Conservation (phyloP, 495 filamentous ascomycete species). For the Penicilliopsis zonata region DNA sequence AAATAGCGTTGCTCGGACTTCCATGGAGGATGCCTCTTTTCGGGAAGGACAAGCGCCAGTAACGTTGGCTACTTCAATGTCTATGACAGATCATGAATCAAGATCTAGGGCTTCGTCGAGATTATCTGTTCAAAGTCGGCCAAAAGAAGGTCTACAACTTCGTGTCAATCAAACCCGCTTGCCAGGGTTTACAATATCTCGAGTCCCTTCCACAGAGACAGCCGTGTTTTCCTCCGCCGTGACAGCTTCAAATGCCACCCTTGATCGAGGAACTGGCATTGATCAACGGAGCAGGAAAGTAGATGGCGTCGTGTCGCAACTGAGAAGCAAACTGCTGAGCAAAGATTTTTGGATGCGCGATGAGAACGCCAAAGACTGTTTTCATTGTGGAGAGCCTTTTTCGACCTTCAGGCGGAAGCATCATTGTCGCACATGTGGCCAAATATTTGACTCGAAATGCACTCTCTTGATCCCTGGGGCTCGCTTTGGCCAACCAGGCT, state of each 20-base stretch:
- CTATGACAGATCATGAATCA: constrained; percentile 18
- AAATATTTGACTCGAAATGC: constrained; percentile 96
- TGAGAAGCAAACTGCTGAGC: constrained; percentile 73
- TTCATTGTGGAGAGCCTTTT: constrained; percentile 79
- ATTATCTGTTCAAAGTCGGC: constrained; percentile 5
- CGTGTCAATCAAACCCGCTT: constrained; percentile 15
- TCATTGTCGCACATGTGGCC: constrained; percentile 84
- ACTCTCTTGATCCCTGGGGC: constrained; percentile 78
- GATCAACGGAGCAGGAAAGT: constrained; percentile 10
- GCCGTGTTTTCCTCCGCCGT: constrained; percentile 17
- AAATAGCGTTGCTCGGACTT: constrained; percentile 15
- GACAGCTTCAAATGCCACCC: constrained; percentile 19
- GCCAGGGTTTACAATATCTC: constrained; percentile 23
- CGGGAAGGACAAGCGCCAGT: constrained; percentile 28
- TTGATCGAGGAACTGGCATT: constrained; percentile 9
- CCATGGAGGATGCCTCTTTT: constrained; percentile 24
- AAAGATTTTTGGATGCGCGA: constrained; percentile 99
- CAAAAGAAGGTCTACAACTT: constrained; percentile 12
- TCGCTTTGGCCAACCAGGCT: constrained; percentile 76
- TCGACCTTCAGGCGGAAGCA: constrained; percentile 92
- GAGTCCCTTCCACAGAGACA: constrained; percentile 22
- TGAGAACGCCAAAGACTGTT: constrained; percentile 96
- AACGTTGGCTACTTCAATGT: constrained; percentile 27
- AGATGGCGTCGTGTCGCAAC: constrained; percentile 31
- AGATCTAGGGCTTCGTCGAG: constrained; percentile 15